Conservation (phyloP, 2,329 filamentous ascomycete genomes). For the Rhinocladiella similis region DNA sequence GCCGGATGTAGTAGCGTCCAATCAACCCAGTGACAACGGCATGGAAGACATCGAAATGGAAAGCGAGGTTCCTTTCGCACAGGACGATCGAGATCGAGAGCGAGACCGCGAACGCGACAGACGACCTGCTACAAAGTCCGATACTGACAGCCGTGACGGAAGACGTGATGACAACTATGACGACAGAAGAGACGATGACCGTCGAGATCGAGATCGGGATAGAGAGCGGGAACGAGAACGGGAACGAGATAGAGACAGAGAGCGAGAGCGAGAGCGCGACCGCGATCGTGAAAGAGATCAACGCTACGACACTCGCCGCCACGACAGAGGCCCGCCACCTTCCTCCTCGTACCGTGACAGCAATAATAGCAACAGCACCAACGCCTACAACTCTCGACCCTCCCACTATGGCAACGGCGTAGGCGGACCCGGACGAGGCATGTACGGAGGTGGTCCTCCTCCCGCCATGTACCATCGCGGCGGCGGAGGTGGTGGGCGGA, state of each 20-base stretch:
- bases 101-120: constrained; percentile 6
- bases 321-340: constrained; percentile 16
- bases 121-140: constrained; percentile 30
- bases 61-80: constrained; percentile 12
- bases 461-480: constrained; percentile 7
- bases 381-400: constrained; percentile 21
- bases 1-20: background rate
- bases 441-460: constrained; percentile 1
- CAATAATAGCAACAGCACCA: constrained; percentile 8
- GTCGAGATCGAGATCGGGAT: constrained; percentile 14
- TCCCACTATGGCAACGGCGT: constrained; percentile 30
- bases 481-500: constrained; percentile 22
- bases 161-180: constrained; percentile 29
- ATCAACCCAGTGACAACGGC: constrained; percentile 2
- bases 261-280: constrained; percentile 19
- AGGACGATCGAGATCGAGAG: constrained; percentile 8
- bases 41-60: constrained; percentile 37
- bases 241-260: constrained; percentile 16
- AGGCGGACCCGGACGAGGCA: constrained; percentile 9
- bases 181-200: constrained; percentile 21
- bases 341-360: background rate
- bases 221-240: constrained; percentile 18
- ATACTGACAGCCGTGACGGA: constrained; percentile 40
- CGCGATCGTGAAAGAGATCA: constrained; percentile 20
- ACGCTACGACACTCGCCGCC: constrained; percentile 22